Evolutionary conservation across 228 moss, liverwort and hornwort genomes (phyloP).

Genomic region (Sphagnum magellanicum): DNA sequence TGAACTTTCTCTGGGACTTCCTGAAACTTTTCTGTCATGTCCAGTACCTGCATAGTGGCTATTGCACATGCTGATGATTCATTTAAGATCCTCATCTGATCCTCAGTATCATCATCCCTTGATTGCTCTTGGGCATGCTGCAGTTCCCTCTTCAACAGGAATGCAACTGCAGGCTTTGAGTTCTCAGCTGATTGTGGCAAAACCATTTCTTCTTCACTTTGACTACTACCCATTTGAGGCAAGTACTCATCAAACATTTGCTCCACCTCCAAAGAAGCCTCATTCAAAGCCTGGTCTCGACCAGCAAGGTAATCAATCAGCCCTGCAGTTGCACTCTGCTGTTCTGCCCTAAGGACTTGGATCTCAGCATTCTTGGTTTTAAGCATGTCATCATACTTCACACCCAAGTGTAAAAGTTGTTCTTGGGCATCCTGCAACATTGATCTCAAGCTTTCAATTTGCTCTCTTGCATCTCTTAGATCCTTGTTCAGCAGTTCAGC

Average conservation of each 20-base stretch:
- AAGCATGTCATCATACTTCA: conserved; percentile 32
- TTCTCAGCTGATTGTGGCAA: neutral
- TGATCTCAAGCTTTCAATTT: conserved; percentile 30
- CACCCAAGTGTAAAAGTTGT: conserved; percentile 11
- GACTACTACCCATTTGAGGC: conserved; percentile 8
- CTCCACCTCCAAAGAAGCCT: conserved; percentile 67
- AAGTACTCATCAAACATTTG: conserved; percentile 52
- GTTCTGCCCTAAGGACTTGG: conserved; percentile 32
- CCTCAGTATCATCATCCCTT: conserved; percentile 41
- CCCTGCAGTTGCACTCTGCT: conserved; percentile 50
- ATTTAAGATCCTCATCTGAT: conserved; percentile 42
- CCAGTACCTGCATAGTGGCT: conserved; percentile 22
- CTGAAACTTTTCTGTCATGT: conserved; percentile 16
- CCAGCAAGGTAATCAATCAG: conserved; percentile 61
- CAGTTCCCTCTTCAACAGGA: conserved; percentile 35
- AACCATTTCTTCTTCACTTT: conserved; percentile 3
- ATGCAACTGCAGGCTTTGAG: conserved; percentile 41
- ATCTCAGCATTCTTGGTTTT: conserved; percentile 50
- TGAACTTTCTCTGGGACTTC: conserved; percentile 11
- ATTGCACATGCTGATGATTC: conserved; percentile 23
- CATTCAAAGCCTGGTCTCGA: conserved; percentile 60
- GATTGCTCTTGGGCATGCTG: conserved; percentile 54
- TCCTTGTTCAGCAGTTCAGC: conserved; percentile 25
- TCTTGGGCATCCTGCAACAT: conserved; percentile 14
- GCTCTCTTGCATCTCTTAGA: conserved; percentile 25